phyloP scores from a whole-genome alignment of 2,329 filamentous ascomycete genomes.

The Colletotrichum spaethianum region DNA sequence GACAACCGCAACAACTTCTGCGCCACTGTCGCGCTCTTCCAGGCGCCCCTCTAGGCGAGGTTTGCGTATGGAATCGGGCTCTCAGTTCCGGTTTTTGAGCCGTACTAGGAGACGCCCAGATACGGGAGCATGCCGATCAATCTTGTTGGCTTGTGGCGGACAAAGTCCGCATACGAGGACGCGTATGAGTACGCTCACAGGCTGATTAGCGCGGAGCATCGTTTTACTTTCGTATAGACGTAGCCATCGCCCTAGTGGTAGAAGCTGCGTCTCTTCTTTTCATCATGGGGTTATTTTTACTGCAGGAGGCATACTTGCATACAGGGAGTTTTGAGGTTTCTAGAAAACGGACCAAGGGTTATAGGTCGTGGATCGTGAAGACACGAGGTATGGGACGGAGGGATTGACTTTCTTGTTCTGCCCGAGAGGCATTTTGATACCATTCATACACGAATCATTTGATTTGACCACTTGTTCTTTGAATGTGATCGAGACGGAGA shows the following conservation, averaged over 20 bases:
- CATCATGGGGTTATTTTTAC: neutral
- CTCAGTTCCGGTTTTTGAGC: neutral
- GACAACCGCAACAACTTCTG: slow-evolving; percentile 79
- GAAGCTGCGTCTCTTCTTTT: neutral
- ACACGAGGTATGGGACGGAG: neutral
- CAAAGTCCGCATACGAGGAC: neutral
- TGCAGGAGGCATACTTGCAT: slow-evolving; percentile 17
- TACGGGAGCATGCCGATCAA: neutral
- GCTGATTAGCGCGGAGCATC: neutral
- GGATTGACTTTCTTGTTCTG: slow-evolving; percentile 15
- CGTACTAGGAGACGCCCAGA: neutral
- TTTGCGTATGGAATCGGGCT: neutral
- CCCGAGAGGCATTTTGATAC: slow-evolving; percentile 21
- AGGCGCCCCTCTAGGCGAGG: slow-evolving; percentile 32
- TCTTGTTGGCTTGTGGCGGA: neutral
- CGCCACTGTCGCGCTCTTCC: slow-evolving; percentile 70
- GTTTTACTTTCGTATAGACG: neutral
- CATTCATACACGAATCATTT: slow-evolving; percentile 12
- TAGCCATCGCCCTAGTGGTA: neutral
- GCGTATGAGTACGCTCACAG: neutral
- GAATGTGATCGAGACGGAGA: neutral
- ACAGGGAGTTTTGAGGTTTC: slow-evolving; percentile 14
- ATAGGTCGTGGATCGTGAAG: neutral
- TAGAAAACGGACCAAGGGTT: neutral
- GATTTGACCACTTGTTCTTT: neutral